Base-by-base conservation (phyloP, 768 basidiomycete genomes). In the Crucibulum laeve region DNA sequence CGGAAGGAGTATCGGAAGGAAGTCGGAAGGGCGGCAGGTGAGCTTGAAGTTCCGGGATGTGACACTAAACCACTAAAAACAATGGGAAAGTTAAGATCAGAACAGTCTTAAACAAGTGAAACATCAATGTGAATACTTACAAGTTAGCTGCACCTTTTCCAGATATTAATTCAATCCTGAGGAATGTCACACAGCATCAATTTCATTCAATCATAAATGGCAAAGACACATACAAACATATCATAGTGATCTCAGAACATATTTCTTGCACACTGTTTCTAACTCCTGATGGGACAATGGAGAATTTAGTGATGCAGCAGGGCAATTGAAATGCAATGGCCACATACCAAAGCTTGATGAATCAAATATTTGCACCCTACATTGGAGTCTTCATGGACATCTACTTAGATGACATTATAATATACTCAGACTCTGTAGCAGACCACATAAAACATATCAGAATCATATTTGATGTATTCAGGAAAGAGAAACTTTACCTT, bases 311-410 rank as follows among this genome's bases (percentile, higher is more conserved):
- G 0, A 44, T 53, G 25, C 61, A 54, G 26, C 48, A 46, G 5
- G 61, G 59, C 1, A 55, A 63, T 39, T 58, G 54, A 19, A 63
- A 61, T 33, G 54, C 48, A 23, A 47, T 48, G 0, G 68, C 68
- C 0, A 73, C 70, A 0, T 72, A 63, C 52, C 70, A 71, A 43
- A 44, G 59, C 0, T 38, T 74, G 1, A 71, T 71, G 67, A 69
- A 70, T 25, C 58, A 71, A 25, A 55, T 73, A 0, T 61, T 59
- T 26, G 17, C 45, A 1, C 34, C 39, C 1, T 57, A 53, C 19
- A 60, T 73, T 26, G 69, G 28, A 30, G n/a, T 30, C 28, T 30
- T 30, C 28, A 30, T 30, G 28, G 28, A 30, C n/a, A n/a, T 30
- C 28, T 30, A 30, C 28, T 18, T 37, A 19, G 35, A 37, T 18